These are phyloP conservation scores for Monarda citriodora DNA, from an alignment of 305 asterid genomes.

Conservation along the genomic window DNA sequence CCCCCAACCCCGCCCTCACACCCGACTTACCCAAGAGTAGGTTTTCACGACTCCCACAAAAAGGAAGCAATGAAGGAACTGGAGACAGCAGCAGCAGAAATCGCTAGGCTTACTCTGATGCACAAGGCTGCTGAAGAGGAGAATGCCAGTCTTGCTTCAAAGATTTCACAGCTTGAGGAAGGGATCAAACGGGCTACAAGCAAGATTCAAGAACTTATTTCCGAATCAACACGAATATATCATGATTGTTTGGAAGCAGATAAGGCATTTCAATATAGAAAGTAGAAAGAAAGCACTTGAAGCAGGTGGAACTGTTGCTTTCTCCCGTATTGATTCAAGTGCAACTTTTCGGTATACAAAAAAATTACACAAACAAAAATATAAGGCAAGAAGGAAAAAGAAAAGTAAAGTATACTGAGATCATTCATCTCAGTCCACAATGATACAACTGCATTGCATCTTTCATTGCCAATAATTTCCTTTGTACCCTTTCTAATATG, in stretches of 20 bases:
- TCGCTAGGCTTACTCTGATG: constrained; percentile 27
- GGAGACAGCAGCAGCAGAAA: constrained; percentile 37
- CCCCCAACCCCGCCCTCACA: too few relatives aligned
- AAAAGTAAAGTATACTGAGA: constrained; percentile 13
- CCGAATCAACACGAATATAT: too few relatives aligned
- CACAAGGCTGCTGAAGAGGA: constrained; percentile 42
- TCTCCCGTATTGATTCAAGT: constrained; percentile 4
- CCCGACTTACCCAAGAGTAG: too few relatives aligned
- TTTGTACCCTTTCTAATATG: constrained; percentile 11
- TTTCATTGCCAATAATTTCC: constrained; percentile 16
- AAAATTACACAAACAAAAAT: constrained; percentile 8
- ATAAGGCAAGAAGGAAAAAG: neutral
- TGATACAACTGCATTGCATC: constrained; percentile 19
- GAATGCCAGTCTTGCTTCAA: constrained; percentile 36
- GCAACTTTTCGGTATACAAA: constrained; percentile 13
- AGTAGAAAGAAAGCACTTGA: too few relatives aligned
- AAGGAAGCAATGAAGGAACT: constrained; percentile 24
- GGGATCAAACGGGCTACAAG: constrained; percentile 17
- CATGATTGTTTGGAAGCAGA: too few relatives aligned
- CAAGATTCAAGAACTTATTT: constrained; percentile 25
- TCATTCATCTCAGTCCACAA: constrained; percentile 18
- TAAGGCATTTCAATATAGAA: too few relatives aligned
- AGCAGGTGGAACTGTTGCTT: constrained; percentile 2
- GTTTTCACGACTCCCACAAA: constrained; percentile 14
- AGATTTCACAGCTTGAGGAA: constrained; percentile 38